These are phyloP conservation scores for Cyberlindnera mrakii DNA, from an alignment of 805 yeast species.

Conservation along the genomic window DNA sequence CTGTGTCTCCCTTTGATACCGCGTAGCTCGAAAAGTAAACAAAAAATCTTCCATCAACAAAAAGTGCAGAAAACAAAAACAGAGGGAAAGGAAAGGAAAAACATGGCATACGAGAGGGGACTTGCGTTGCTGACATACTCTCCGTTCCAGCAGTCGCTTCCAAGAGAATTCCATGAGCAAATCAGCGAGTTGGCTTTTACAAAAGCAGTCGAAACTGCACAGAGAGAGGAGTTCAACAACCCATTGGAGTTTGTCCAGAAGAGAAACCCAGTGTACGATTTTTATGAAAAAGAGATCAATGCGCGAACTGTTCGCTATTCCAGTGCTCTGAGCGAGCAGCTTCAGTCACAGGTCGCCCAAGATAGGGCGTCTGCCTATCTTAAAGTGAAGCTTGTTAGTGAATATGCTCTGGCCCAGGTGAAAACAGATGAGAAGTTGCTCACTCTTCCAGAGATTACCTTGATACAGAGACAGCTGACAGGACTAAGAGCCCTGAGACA, in stretches of 20 bases:
- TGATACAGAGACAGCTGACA: slow-evolving; percentile 4
- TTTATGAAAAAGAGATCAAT: slow-evolving; percentile 5
- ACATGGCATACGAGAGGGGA: background rate
- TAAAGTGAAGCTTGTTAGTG: slow-evolving; percentile 17
- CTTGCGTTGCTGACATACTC: slow-evolving; percentile 10
- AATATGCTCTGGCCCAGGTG: slow-evolving; percentile 15
- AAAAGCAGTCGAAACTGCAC: slow-evolving; percentile 6
- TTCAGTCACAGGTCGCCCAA: slow-evolving; percentile 11
- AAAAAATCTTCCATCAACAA: background rate
- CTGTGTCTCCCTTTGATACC: slow-evolving; percentile 2
- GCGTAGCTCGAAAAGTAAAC: background rate
- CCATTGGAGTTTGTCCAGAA: slow-evolving; percentile 6
- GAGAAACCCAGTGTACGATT: background rate
- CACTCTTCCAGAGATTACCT: slow-evolving; percentile 9
- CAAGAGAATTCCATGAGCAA: slow-evolving; percentile 4
- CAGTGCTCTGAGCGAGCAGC: slow-evolving; percentile 5
- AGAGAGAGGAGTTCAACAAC: slow-evolving; percentile 8
- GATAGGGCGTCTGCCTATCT: slow-evolving; percentile 11
- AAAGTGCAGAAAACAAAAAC: background rate
- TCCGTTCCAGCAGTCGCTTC: slow-evolving; percentile 18
- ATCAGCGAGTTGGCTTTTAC: slow-evolving; percentile 2
- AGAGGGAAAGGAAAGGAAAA: background rate
- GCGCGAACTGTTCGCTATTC: background rate
- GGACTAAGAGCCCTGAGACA: slow-evolving; percentile 6
- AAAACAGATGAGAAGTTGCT: slow-evolving; percentile 5